A percentile compares a stretch with the other conserved stretches of the same genome.
Evolutionary conservation across 495 filamentous ascomycete genomes (phyloP).

Genomic region (Melanomma pulvis-pyrius): DNA sequence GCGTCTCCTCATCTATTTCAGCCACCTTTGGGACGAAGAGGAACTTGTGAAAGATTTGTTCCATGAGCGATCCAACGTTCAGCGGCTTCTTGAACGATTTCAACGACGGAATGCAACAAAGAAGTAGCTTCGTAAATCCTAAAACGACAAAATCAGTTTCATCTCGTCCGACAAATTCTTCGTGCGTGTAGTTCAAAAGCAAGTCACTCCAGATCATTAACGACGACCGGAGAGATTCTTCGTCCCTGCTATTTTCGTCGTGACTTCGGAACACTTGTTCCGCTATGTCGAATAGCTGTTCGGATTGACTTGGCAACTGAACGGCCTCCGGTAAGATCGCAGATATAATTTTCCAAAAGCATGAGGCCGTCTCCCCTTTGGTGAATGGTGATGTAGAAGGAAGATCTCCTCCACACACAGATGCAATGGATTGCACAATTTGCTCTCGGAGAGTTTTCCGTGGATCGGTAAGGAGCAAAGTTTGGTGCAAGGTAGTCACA

Average conservation of each 20-base stretch:
- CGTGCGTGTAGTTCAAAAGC: constrained; percentile 51
- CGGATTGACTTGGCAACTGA: constrained; percentile 51
- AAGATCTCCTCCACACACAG: constrained; percentile 31
- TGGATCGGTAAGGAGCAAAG: constrained; percentile 48
- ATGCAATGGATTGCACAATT: constrained; percentile 46
- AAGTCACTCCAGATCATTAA: constrained; percentile 37
- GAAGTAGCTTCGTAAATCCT: constrained; percentile 53
- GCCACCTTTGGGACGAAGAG: constrained; percentile 66
- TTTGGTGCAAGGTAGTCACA: constrained; percentile 50
- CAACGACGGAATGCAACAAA: constrained; percentile 38
- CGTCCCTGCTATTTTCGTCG: constrained; percentile 32
- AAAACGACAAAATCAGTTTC: constrained; percentile 52
- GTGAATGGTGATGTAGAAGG: constrained; percentile 28
- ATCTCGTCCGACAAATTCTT: constrained; percentile 56
- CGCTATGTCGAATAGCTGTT: constrained; percentile 60
- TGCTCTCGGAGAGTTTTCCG: constrained; percentile 46
- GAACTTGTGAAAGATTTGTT: constrained; percentile 65
- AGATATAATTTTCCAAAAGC: constrained; percentile 58
- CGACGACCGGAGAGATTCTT: constrained; percentile 27
- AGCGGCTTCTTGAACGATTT: constrained; percentile 41
- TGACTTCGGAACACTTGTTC: constrained; percentile 34
- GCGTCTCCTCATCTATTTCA: constrained; percentile 13
- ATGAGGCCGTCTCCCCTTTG: constrained; percentile 44
- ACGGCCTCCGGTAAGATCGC: constrained; percentile 53
- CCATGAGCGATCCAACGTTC: constrained; percentile 49